A percentile compares a stretch with the other conserved stretches of the same genome.
phyloP scores from a whole-genome alignment of 1,284 basidiomycete genomes.

The Coniferiporia weirii region DNA sequence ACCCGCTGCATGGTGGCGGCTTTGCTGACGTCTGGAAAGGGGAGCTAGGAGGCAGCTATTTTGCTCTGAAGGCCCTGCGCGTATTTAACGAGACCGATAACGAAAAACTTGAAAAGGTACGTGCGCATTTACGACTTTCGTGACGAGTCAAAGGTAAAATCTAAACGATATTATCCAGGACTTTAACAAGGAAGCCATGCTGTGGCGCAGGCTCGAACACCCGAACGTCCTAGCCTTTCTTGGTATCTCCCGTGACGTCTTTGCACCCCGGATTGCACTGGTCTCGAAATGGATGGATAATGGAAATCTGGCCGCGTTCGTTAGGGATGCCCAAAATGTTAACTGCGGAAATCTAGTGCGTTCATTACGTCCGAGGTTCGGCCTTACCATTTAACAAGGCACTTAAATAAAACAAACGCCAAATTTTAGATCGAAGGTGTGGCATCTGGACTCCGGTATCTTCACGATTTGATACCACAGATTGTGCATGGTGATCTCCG shows the following conservation, averaged over 20 bases:
- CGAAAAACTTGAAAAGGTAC: conserved; percentile 2
- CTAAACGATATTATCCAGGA: not conserved
- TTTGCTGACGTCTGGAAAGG: conserved; percentile 16
- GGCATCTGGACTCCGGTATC: conserved; percentile 8
- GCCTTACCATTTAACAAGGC: not conserved
- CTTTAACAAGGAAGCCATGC: not conserved
- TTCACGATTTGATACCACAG: conserved; percentile 2
- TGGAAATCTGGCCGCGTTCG: not conserved
- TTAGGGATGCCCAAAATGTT: not conserved
- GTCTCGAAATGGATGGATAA: conserved; percentile 9
- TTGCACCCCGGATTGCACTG: not conserved
- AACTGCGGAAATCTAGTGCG: not conserved
- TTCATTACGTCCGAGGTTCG: not conserved
- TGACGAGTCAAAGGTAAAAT: too few relatives aligned
- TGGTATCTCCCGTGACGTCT: not conserved
- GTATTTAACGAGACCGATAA: not conserved
- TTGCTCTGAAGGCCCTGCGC: conserved; percentile 13
- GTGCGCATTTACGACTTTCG: not conserved
- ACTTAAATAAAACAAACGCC: too few relatives aligned
- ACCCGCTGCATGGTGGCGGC: conserved; percentile 10
- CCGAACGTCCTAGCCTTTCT: conserved; percentile 5
- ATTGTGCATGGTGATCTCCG: conserved; percentile 12
- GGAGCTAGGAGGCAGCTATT: not conserved
- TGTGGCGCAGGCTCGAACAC: not conserved
- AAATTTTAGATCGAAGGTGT: not conserved